Evolutionary conservation across 2,329 filamentous ascomycete genomes (phyloP).

Genomic region (Hymenoscyphus infarciens): DNA sequence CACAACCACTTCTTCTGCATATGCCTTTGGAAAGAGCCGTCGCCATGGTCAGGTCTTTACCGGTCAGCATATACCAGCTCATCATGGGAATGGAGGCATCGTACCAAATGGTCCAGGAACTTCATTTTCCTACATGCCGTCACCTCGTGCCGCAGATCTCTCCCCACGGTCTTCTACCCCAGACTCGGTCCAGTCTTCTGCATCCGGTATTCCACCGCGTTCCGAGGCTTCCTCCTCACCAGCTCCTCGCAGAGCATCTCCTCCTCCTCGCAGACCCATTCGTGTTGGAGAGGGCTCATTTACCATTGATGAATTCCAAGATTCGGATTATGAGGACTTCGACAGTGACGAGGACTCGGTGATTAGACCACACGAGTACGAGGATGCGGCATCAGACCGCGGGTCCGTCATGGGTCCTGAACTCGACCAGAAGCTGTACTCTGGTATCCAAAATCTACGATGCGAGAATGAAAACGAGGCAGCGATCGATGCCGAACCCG

Average conservation of each 20-base stretch:
- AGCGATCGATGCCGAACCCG: background rate
- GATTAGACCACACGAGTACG: background rate
- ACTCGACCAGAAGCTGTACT: slow-evolving; percentile 24
- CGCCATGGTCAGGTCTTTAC: slow-evolving; percentile 29
- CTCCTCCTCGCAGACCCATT: slow-evolving; percentile 10
- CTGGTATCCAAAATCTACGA: slow-evolving; percentile 24
- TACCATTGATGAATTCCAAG: slow-evolving; percentile 33
- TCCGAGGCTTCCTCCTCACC: slow-evolving; percentile 30
- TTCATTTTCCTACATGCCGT: slow-evolving; percentile 36
- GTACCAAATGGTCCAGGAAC: slow-evolving; percentile 37
- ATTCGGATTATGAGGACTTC: slow-evolving; percentile 30
- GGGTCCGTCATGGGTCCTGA: slow-evolving; percentile 25
- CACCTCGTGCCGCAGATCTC: slow-evolving; percentile 36
- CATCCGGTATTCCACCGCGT: slow-evolving; percentile 29
- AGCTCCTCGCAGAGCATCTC: slow-evolving; percentile 16
- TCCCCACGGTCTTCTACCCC: slow-evolving; percentile 41
- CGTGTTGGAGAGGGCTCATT: slow-evolving; percentile 30
- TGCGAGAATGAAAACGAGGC: slow-evolving; percentile 20
- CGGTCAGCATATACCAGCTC: slow-evolving; percentile 29
- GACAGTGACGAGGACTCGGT: slow-evolving; percentile 28
- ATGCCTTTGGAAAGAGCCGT: slow-evolving; percentile 27
- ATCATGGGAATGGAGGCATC: slow-evolving; percentile 42
- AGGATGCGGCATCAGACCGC: slow-evolving; percentile 29
- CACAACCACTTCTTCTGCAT: slow-evolving; percentile 37
- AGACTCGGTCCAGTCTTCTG: slow-evolving; percentile 30